Evolutionary conservation across 2,329 filamentous ascomycete genomes (phyloP).

Genomic region (Exophiala sideris): DNA sequence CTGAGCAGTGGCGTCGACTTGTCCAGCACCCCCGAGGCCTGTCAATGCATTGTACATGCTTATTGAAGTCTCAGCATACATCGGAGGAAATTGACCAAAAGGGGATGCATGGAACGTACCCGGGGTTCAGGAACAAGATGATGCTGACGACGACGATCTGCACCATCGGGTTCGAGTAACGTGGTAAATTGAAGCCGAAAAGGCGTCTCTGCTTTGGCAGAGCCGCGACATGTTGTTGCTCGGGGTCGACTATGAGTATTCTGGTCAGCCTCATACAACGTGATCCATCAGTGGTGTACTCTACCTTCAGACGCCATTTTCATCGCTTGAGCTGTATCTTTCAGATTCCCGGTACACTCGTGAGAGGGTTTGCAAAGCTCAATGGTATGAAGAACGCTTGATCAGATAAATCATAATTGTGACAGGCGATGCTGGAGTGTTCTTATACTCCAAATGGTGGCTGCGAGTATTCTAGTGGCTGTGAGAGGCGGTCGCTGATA

Average conservation of each 20-base stretch:
- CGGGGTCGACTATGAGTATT: constrained; percentile 1
- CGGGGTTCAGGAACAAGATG: constrained; percentile 68
- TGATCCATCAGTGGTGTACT: background rate
- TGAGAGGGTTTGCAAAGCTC: background rate
- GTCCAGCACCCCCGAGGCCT: constrained; percentile 59
- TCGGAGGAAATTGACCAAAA: constrained; percentile 62
- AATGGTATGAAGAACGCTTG: background rate
- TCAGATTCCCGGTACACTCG: background rate
- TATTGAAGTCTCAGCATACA: constrained; percentile 28
- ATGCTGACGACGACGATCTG: constrained; percentile 69
- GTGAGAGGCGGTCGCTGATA: background rate
- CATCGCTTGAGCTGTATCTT: background rate
- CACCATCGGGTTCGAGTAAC: constrained; percentile 69
- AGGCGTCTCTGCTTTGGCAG: background rate
- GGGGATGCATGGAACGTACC: constrained; percentile 56
- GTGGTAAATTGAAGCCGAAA: constrained; percentile 48
- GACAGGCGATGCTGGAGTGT: background rate
- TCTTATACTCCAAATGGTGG: background rate
- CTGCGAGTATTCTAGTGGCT: background rate
- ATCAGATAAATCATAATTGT: background rate
- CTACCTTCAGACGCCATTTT: constrained; percentile 5
- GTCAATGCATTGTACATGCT: constrained; percentile 63
- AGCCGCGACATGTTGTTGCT: constrained; percentile 2
- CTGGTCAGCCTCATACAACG: background rate
- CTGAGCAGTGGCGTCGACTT: constrained; percentile 37